Evolutionary conservation across 1,284 basidiomycete species (phyloP).

Genomic region (Melampsora americana): DNA sequence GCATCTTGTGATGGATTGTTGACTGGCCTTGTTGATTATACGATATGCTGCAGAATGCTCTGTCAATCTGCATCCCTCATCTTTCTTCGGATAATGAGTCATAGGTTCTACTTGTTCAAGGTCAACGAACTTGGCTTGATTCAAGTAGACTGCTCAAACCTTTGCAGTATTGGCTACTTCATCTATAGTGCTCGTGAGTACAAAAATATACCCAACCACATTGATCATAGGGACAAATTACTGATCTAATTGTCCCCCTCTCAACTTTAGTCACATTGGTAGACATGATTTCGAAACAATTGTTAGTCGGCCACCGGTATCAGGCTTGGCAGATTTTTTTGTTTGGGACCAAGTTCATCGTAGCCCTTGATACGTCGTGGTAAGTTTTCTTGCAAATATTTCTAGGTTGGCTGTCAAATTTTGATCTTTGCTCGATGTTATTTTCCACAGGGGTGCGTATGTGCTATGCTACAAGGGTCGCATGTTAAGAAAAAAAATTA

Average conservation of each 20-base stretch:
- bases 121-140: neutral
- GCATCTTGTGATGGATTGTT: neutral
- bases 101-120: neutral
- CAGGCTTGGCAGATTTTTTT: neutral
- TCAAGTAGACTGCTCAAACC: slow-evolving; percentile 1
- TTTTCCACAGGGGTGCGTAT: neutral
- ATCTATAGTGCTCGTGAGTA: slow-evolving; percentile 4
- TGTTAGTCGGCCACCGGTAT: neutral
- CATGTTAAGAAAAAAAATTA: neutral
- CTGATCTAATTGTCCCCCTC: neutral
- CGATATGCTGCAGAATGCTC: neutral
- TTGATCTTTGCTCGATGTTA: neutral
- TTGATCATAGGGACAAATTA: neutral
- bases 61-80: neutral
- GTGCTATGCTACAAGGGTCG: neutral
- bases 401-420: neutral
- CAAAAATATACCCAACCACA: neutral
- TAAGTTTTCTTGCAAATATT: neutral
- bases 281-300: neutral
- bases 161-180: neutral
- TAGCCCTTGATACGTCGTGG: slow-evolving; percentile 3
- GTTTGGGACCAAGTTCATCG: slow-evolving; percentile 8
- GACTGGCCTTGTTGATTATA: neutral
- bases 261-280: neutral
- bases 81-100: neutral